Conservation (phyloP, 2,329 filamentous ascomycete species). For the Scopulariopsis brevicaulis region DNA sequence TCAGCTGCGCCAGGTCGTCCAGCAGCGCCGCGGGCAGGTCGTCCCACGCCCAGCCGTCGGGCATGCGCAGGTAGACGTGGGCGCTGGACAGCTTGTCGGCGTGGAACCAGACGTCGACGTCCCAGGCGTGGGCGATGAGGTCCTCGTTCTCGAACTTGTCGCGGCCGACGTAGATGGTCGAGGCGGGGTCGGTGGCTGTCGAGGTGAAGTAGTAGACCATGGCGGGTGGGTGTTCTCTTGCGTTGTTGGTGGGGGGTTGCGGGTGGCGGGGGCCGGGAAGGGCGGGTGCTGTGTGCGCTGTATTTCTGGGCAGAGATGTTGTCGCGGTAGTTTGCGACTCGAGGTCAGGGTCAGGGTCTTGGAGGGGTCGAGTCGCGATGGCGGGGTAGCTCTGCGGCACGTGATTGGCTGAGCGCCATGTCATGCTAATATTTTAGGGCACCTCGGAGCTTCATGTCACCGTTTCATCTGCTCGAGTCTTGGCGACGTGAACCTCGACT, state of each 20-base stretch:
- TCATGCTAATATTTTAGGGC: not conserved
- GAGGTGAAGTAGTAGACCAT: conserved; percentile 99
- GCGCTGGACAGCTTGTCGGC: conserved; percentile 94
- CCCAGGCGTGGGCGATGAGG: conserved; percentile 86
- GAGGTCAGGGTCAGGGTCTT: not conserved
- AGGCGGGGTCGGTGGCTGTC: conserved; percentile 67
- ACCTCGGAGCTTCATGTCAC: not conserved
- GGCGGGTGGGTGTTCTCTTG: not conserved
- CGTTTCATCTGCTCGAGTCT: not conserved
- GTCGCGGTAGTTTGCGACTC: not conserved
- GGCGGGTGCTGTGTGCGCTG: not conserved
- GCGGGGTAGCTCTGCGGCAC: not conserved
- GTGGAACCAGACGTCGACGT: conserved; percentile 98
- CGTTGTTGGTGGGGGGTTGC: not conserved
- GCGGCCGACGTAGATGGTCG: conserved; percentile 92
- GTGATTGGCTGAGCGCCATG: not conserved
- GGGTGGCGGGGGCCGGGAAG: not conserved
- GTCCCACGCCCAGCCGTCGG: conserved; percentile 74
- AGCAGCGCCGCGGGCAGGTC: conserved; percentile 63
- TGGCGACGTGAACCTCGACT: not conserved
- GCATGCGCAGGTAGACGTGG: conserved; percentile 86
- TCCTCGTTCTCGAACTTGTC: conserved; percentile 99
- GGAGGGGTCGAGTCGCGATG: not conserved
- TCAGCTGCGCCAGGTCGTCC: conserved; percentile 87
- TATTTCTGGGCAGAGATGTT: not conserved